phyloP scores from a whole-genome alignment of 371 early-diverging fungal genomes.

The Mortierella sp. region DNA sequence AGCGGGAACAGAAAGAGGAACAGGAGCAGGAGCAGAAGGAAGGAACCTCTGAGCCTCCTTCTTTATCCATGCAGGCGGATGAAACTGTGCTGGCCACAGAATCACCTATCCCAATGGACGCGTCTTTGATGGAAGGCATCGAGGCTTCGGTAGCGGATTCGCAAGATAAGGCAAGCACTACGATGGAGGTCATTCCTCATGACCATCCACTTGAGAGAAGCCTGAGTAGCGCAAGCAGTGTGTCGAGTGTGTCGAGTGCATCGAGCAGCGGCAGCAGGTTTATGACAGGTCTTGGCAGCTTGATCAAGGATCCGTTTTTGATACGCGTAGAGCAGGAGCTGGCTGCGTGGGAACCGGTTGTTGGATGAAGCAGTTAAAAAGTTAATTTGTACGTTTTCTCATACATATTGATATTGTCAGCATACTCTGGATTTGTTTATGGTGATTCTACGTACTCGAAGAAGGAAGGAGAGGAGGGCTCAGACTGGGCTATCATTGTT shows the following conservation, averaged over 20 bases:
- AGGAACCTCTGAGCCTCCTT: neutral
- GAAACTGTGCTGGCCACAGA: neutral
- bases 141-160: slow-evolving; percentile 6
- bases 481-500: no score
- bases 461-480: no score
- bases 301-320: slow-evolving; percentile 46
- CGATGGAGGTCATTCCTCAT: neutral
- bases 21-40: neutral
- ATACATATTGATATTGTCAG: no score
- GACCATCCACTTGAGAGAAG: slow-evolving; percentile 20
- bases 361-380: slow-evolving; percentile 2
- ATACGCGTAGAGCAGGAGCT: slow-evolving; percentile 47
- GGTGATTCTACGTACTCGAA: no score
- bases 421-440: no score
- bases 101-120: neutral
- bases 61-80: neutral
- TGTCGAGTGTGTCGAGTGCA: slow-evolving; percentile 2
- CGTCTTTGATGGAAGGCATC: slow-evolving; percentile 7
- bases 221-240: slow-evolving; percentile 15
- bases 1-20: neutral
- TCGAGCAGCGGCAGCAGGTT: slow-evolving; percentile 4
- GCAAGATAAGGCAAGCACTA: neutral
- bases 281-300: slow-evolving; percentile 15
- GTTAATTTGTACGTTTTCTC: neutral
- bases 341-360: slow-evolving; percentile 36